These are phyloP conservation scores for Skeletonema marinoi DNA, from an alignment of 108 stramenopile species.

Conservation along the genomic window DNA sequence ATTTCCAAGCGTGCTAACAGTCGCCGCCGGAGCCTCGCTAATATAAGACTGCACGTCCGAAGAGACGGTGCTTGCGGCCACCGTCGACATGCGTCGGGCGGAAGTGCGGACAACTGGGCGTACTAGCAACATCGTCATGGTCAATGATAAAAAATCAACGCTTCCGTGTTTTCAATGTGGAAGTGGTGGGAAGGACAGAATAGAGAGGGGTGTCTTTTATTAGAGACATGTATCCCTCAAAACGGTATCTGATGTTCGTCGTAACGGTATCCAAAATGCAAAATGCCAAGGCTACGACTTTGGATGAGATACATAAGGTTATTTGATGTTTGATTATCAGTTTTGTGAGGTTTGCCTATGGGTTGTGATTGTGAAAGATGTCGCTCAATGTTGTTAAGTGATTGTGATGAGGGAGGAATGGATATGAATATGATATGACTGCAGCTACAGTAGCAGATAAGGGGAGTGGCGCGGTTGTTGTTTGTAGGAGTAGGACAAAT, in stretches of 20 bases:
- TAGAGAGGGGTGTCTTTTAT: no score
- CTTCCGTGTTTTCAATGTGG: no score
- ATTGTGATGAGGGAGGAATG: neutral
- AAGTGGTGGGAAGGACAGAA: no score
- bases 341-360: constrained; percentile 16
- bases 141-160: no score
- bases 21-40: constrained; percentile 70
- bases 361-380: constrained; percentile 12
- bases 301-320: no score
- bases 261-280: no score
- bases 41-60: constrained; percentile 60
- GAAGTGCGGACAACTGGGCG: no score
- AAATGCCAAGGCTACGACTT: no score
- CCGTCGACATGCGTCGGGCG: constrained; percentile 15
- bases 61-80: constrained; percentile 21
- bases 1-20: constrained; percentile 72
- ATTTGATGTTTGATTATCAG: constrained; percentile 30
- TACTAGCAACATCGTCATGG: no score
- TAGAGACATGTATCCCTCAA: no score
- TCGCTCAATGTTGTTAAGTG: neutral
- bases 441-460: neutral
- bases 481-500: constrained; percentile 26
- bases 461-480: neutral
- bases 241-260: no score
- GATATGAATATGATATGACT: neutral